Percentiles rank a stretch among this genome's conserved stretches.
These are phyloP conservation scores for Piper betle DNA, from an alignment of 164 flowering plant genomes.

Conservation along the genomic window DNA sequence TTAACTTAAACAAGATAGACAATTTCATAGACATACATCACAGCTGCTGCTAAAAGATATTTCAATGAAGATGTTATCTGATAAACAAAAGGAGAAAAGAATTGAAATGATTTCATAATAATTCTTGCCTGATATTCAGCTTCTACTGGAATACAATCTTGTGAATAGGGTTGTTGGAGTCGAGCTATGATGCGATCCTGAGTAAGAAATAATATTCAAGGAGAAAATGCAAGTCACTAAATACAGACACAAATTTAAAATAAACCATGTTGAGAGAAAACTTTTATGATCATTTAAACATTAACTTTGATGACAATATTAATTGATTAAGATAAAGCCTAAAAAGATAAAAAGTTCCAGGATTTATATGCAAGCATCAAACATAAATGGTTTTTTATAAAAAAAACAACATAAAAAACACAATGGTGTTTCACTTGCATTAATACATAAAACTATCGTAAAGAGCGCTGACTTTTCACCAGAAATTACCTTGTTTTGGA, in stretches of 20 bases:
- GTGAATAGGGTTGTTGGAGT: conserved; percentile 93
- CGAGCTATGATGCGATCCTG: conserved; percentile 97
- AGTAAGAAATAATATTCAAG: not conserved
- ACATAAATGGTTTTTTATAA: no score
- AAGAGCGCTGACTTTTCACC: no score
- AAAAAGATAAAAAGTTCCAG: no score
- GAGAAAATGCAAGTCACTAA: no score
- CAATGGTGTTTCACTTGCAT: not conserved
- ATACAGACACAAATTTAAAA: not conserved
- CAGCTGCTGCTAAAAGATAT: no score
- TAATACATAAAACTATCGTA: no score
- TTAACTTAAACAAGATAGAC: no score
- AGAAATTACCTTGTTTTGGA: conserved; percentile 88
- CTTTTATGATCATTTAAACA: no score
- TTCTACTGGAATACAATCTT: conserved; percentile 97
- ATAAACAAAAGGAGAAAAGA: not conserved
- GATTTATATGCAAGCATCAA: no score
- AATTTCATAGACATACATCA: no score
- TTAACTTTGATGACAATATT: no score
- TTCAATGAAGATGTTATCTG: not conserved
- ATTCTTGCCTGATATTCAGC: conserved; percentile 84
- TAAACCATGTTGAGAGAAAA: not conserved
- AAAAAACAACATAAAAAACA: not conserved
- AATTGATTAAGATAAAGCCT: no score
- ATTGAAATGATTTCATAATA: not conserved